Evolutionary conservation across 139 green algal species (phyloP), one percentile per base, ranked within the genome.

Genomic region (Chlamydomonas schloesseri): DNA sequence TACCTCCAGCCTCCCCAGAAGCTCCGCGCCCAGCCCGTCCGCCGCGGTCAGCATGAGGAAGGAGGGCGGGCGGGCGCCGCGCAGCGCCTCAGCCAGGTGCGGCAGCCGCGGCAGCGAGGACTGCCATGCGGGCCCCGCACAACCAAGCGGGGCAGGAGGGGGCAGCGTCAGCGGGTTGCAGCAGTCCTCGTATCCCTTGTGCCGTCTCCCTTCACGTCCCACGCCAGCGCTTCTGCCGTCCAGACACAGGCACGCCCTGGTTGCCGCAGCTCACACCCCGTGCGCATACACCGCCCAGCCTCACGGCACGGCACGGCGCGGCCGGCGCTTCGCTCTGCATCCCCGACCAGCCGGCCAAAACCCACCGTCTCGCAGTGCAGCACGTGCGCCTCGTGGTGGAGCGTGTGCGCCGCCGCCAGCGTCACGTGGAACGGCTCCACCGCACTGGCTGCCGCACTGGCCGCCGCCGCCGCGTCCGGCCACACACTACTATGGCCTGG

Each of bases 1-100:
- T 28, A 84, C 78, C 78, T 84, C 42, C 37, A 84, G 64, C 42
- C 78, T 47, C 0, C n/a, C 10, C 64, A 84, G 64, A 42, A 84
- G 78, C 78, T 84, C 78, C 17, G 42, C n/a, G 5, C 60, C 64
- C 31, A n/a, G 29, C 3, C 29, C 72, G 64, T 84, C 78, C 21
- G 29, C 60, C 1, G 26, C 37, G 3, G 78, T 46, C 78, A 84
- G n/a, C 18, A 84, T 29, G 29, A 84, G 65, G 42, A 84, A 84
- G 78, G 64, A n/a, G 31, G 78, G 78, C 18, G 78, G 78, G 17
- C 78, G 64, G 0, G 28, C 10, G 13, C 78, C 78, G 18, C 37
- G 64, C 17, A 84, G 42, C n/a, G 62, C 64, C 42, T 74, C 64
- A 2, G 64, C 78, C 18, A 84, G 64, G 29, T 84, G 29, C 8